Base-by-base conservation (phyloP, 176 grass and related monocot species). In the Tuctoria greenei region DNA sequence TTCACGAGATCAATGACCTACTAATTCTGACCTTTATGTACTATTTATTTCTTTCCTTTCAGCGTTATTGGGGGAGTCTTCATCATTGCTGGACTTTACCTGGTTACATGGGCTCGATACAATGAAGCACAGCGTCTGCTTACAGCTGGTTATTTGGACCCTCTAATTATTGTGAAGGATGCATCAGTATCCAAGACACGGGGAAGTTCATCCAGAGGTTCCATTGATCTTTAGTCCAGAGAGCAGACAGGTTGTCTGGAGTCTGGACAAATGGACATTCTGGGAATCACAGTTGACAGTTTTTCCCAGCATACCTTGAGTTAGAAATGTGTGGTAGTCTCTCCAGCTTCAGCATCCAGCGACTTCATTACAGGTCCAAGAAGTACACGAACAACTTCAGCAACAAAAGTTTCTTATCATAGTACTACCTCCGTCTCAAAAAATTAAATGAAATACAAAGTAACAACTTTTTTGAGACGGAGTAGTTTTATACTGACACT, bases 51-150 rank as follows among this genome's bases (percentile, higher is more conserved):
- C 61, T 25, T 47, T 71, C 34, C 27, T 35, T 85, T 73, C 85
- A 98, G 95, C 49, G 47, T 90, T 50, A 80, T 88, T 37, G 95
- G 95, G 26, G 91, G 95, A 55, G 23, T 85, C 61, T 78, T 92
- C 64, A 99, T 99, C 72, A 70, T 99, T 73, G 85, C 83, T 73
- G 95, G 95, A 8, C 80, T 95, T 54, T 95, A 99, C 79, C 65
- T 95, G 21, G 92, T 99, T 63, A 99, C 87, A 0, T 99, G 95
- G 95, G 82, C 89, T 68, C 91, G 87, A 16, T 82, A 82, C 47
- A 92, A 82, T 61, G 91, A 92, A 42, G 73, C 87, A 0, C 79
- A 90, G 45, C 70, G 74, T 67, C 43, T 68, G 2, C 68, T 49
- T 34, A 28, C 21, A 2, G n/a, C 66, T 55, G 50, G 62, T 46